These are phyloP conservation scores for Nymphaea thermarum DNA, from an alignment of 164 flowering plant species.

Conservation along the genomic window DNA sequence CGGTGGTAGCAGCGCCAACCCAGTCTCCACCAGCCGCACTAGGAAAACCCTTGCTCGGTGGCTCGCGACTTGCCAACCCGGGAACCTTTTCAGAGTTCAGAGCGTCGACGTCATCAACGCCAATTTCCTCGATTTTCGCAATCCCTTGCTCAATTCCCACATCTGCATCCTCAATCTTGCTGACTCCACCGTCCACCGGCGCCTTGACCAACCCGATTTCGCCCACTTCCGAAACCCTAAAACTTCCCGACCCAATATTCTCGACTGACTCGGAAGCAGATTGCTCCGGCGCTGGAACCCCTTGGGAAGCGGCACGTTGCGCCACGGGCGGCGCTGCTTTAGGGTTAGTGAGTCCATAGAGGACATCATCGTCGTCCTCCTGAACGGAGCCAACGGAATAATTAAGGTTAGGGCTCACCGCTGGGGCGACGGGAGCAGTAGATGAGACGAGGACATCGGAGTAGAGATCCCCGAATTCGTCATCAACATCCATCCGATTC, in stretches of 20 bases:
- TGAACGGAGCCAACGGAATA: not conserved
- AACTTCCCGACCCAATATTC: not conserved
- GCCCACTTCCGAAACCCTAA: not conserved
- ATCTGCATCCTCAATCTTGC: not conserved
- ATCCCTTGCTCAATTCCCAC: not conserved
- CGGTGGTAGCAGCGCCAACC: not conserved
- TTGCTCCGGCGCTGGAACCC: not conserved
- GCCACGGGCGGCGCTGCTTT: not conserved
- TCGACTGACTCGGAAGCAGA: not conserved
- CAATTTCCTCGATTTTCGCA: too few relatives aligned
- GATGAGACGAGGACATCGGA: conserved; percentile 65
- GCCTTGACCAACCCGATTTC: conserved; percentile 1
- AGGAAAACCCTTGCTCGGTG: conserved; percentile 8
- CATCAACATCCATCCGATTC: conserved; percentile 76
- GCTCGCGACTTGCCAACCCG: conserved; percentile 27
- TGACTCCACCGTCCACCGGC: not conserved
- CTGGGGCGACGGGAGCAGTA: conserved; percentile 7
- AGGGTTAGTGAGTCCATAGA: conserved; percentile 3
- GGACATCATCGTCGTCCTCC: conserved; percentile 10
- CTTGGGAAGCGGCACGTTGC: not conserved
- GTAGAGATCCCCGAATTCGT: conserved; percentile 98
- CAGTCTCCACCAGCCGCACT: not conserved
- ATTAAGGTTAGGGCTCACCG: conserved; percentile 1
- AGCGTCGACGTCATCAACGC: not conserved
- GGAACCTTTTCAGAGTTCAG: conserved; percentile 21